These are phyloP conservation scores for Phaffomyces antillensis DNA, from an alignment of 805 yeast genomes.

Conservation along the genomic window DNA sequence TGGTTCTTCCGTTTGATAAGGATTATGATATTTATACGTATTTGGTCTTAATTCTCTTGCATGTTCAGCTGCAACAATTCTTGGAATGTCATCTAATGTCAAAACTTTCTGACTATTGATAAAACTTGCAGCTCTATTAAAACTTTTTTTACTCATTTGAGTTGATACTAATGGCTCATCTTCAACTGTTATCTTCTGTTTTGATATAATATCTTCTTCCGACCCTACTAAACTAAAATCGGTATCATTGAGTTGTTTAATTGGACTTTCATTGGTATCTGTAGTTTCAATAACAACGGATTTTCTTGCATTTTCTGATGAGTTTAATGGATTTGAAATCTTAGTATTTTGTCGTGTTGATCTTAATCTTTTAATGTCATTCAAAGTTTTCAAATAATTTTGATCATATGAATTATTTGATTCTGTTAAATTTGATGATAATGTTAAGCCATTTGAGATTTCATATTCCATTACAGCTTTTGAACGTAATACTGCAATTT, in stretches of 20 bases:
- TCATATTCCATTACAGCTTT: constrained; percentile 48
- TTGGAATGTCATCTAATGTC: constrained; percentile 91
- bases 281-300: constrained; percentile 50
- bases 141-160: constrained; percentile 35
- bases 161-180: constrained; percentile 43
- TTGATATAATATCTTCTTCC: constrained; percentile 16
- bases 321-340: constrained; percentile 36
- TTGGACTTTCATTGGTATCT: constrained; percentile 14
- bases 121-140: constrained; percentile 63
- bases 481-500: constrained; percentile 77
- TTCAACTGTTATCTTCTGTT: constrained; percentile 23
- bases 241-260: background rate
- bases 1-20: constrained; percentile 19
- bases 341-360: constrained; percentile 63
- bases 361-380: constrained; percentile 69
- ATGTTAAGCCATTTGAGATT: constrained; percentile 6
- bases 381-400: constrained; percentile 61
- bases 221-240: constrained; percentile 2
- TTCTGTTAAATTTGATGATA: background rate
- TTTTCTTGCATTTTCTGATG: constrained; percentile 55
- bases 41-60: constrained; percentile 91
- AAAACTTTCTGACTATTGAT: constrained; percentile 76
- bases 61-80: constrained; percentile 95
- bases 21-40: constrained; percentile 76
- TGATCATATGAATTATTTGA: constrained; percentile 29